Evolutionary conservation across 2,329 filamentous ascomycete species (phyloP).

Genomic region (Alternaria triticina): DNA sequence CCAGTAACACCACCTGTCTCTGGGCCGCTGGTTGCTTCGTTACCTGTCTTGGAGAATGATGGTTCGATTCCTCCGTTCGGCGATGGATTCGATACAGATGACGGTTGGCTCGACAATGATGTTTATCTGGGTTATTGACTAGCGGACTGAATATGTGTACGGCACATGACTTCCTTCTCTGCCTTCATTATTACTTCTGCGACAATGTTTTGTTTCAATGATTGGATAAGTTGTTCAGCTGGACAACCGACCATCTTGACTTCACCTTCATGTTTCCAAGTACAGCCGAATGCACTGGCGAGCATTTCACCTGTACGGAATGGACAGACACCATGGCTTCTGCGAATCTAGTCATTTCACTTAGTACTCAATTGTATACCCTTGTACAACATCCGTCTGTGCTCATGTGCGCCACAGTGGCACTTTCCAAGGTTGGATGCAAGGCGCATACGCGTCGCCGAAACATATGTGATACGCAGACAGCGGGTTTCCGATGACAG

Average conservation of each 20-base stretch:
- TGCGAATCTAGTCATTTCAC: background rate
- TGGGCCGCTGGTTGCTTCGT: background rate
- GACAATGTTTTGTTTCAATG: too few species aligned
- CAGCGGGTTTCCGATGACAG: conserved; percentile 12
- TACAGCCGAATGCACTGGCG: background rate
- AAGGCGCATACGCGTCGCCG: conserved; percentile 3
- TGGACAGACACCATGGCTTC: background rate
- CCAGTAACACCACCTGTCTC: rapidly evolving
- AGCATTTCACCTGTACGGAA: background rate
- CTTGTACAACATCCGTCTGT: background rate
- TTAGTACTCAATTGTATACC: background rate
- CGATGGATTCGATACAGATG: too few species aligned
- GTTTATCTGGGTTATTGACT: too few species aligned
- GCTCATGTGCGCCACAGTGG: background rate
- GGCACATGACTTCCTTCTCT: background rate
- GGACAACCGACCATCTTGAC: background rate
- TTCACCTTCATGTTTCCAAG: background rate
- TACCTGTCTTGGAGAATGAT: background rate
- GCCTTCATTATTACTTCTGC: background rate
- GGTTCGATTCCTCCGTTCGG: too few species aligned
- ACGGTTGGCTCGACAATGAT: too few species aligned
- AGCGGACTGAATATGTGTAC: too few species aligned
- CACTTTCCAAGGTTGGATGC: too few species aligned
- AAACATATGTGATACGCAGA: conserved; percentile 11
- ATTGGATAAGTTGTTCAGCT: too few species aligned